A percentile compares a stretch with the other conserved stretches of the same genome.
phyloP scores from a whole-genome alignment of 257 asterid genomes.

The Nicotiana paniculata region DNA sequence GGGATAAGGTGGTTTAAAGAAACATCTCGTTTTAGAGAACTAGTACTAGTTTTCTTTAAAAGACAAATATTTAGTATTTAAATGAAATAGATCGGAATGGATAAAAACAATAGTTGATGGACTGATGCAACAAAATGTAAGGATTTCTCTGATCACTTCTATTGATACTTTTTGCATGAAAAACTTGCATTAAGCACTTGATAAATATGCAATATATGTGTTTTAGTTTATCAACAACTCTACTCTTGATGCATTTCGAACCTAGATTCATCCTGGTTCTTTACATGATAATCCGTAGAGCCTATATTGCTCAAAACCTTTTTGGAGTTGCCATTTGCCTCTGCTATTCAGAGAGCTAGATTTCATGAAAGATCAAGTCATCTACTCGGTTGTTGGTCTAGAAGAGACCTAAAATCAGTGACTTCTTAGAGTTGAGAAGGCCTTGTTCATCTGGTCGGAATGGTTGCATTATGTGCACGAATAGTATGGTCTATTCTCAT shows the following conservation, averaged over 20 bases:
- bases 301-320: not conserved
- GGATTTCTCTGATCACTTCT: not conserved
- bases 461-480: not conserved
- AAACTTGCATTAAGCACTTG: not conserved
- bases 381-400: not conserved
- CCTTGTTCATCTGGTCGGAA: not conserved
- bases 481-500: not conserved
- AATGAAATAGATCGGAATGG: not conserved
- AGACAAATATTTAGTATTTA: not conserved
- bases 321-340: not conserved
- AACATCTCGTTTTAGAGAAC: not conserved
- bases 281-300: not conserved
- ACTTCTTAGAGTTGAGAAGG: not conserved
- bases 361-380: not conserved
- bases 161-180: not conserved
- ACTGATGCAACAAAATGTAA: not conserved
- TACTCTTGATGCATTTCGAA: not conserved
- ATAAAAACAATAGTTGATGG: not conserved
- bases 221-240: not conserved
- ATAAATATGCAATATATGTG: not conserved
- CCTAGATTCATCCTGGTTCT: not conserved
- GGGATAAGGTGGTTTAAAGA: not conserved
- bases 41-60: not conserved
- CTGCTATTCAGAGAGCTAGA: not conserved
- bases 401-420: not conserved